These are phyloP conservation scores for Anthracocystis walkeri DNA, from an alignment of 1,284 basidiomycete genomes.

Conservation along the genomic window DNA sequence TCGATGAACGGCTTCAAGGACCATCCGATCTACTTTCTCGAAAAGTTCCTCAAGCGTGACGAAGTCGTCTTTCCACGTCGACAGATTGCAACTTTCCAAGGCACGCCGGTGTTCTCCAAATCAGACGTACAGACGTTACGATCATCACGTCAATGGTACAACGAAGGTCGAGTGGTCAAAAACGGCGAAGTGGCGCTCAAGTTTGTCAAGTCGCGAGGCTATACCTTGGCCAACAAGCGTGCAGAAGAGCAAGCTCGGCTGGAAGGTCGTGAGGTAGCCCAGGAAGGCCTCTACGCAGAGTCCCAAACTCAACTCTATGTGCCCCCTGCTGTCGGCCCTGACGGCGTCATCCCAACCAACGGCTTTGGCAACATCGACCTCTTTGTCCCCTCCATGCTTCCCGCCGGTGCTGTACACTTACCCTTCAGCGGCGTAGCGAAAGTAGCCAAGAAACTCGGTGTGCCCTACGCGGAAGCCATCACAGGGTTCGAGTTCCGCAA, in stretches of 20 bases:
- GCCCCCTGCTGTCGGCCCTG: slow-evolving; percentile 77
- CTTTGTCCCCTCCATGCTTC: slow-evolving; percentile 94
- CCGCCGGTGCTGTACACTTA: slow-evolving; percentile 85
- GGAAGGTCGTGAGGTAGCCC: slow-evolving; percentile 68
- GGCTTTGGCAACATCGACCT: slow-evolving; percentile 97
- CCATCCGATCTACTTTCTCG: slow-evolving; percentile 91
- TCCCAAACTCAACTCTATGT: slow-evolving; percentile 89
- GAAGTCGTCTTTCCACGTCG: slow-evolving; percentile 83
- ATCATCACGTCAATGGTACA: slow-evolving; percentile 94
- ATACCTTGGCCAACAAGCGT: slow-evolving; percentile 83
- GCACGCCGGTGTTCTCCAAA: slow-evolving; percentile 91
- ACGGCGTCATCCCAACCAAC: slow-evolving; percentile 94
- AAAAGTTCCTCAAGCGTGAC: slow-evolving; percentile 87
- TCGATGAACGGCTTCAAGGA: slow-evolving; percentile 93
- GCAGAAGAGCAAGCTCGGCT: slow-evolving; percentile 81
- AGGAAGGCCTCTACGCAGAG: slow-evolving; percentile 82
- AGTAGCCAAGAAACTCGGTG: slow-evolving; percentile 84
- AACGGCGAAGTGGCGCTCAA: slow-evolving; percentile 87
- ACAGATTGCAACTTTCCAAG: slow-evolving; percentile 90
- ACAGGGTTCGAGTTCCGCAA: slow-evolving; percentile 96
- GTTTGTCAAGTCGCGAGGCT: slow-evolving; percentile 85
- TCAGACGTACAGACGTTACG: slow-evolving; percentile 85
- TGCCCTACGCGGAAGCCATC: slow-evolving; percentile 93
- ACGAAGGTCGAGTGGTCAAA: slow-evolving; percentile 81
- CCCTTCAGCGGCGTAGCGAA: slow-evolving; percentile 77